phyloP scores from a whole-genome alignment of 1,139 yeast genomes.

The Hyphopichia wangnamkhiaoensis region DNA sequence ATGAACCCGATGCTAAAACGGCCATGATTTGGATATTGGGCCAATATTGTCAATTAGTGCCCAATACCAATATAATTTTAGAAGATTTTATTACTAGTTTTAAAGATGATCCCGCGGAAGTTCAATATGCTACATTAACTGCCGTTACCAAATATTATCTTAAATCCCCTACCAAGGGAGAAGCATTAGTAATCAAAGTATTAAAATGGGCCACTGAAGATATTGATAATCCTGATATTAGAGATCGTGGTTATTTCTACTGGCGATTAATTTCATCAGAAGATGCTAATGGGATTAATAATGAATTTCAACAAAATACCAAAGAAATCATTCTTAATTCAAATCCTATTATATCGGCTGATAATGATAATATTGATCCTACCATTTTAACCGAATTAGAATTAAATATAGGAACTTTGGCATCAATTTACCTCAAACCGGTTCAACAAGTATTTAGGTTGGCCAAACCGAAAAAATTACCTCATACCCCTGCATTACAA shows the following conservation, averaged over 20 bases:
- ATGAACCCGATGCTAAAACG: constrained; percentile 78
- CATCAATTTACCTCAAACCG: constrained; percentile 84
- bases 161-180: constrained; percentile 55
- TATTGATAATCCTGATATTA: constrained; percentile 72
- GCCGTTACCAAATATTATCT: constrained; percentile 74
- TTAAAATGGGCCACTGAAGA: constrained; percentile 77
- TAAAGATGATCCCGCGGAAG: constrained; percentile 66
- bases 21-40: constrained; percentile 87
- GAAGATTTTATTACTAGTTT: constrained; percentile 49
- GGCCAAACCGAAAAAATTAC: constrained; percentile 55
- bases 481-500: constrained; percentile 65
- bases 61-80: constrained; percentile 48
- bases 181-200: constrained; percentile 56
- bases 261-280: constrained; percentile 73
- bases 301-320: constrained; percentile 42
- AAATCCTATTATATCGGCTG: constrained; percentile 64
- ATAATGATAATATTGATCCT: constrained; percentile 73
- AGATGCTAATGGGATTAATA: constrained; percentile 21
- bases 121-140: constrained; percentile 72
- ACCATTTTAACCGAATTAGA: constrained; percentile 77
- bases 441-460: constrained; percentile 74
- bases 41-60: constrained; percentile 58
- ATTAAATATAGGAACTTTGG: constrained; percentile 76
- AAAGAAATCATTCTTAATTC: constrained; percentile 60
- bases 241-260: constrained; percentile 84